Base-by-base conservation (phyloP, 2,329 filamentous ascomycete species). In the Alternaria hordeiaustralica region DNA sequence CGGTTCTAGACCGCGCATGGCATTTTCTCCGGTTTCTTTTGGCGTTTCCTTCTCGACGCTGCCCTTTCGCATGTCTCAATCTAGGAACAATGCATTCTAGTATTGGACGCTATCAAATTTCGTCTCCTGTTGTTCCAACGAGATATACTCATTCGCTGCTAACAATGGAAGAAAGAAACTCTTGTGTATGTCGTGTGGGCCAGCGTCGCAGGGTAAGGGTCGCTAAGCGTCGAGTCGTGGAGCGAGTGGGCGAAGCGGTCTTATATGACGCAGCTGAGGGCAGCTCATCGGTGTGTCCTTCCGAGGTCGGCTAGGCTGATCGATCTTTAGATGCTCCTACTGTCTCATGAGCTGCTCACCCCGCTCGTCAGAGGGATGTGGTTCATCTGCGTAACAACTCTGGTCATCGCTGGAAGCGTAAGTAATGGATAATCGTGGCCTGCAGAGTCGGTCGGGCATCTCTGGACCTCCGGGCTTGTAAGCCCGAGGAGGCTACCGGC, bases 1-100 rank as follows among this genome's bases (percentile, higher is more conserved):
- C 50, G 54, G 61, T 33, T 44, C 55, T 56, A 66, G 36, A 47
- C 53, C 54, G 10, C 49, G 51, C 57, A 28, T 66, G 49, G 47
- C 44, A 47, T 49, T 33, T 58, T 45, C 28, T 56, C 57, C 57
- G 49, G 46, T 41, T 20, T 33, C 26, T 6, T 45, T 21, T 30
- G 28, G 30, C 12, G 20, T 50, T 23, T 56, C 26, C 26, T 6
- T 60, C 46, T 60, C 49, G n/a, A 49, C 33, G 30, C 36, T 49
- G 23, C 36, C 36, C 50, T 51, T 26, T 60, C 44, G 26, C 41
- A 20, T 30, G 8, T 44, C 51, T 20, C 20, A 41, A 51, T 18
- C 56, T 41, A 51, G 30, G 53, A 44, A 13, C 30, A 56, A 21
- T 45, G 9, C 36, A 41, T 49, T 46, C 30, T 41, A n/a, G 49